Base-by-base conservation (phyloP, 768 basidiomycete species). In the Pulveroboletus sp. region DNA sequence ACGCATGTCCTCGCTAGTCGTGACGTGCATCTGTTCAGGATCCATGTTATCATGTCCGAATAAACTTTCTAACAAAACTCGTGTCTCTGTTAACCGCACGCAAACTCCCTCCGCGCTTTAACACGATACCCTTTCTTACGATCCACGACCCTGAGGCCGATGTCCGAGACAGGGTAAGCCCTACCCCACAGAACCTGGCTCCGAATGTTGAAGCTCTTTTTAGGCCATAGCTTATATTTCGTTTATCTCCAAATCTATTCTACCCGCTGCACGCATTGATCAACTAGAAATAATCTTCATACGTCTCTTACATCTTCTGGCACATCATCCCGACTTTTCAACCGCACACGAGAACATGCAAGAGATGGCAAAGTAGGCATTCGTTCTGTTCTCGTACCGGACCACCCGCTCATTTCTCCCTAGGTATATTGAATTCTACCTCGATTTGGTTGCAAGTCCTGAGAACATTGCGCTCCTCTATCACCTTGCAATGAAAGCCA, bases 311-410 rank as follows among this genome's bases (percentile, higher is more conserved):
- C 89, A 94, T 61, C 68, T 94, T 1, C 75, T 98, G 5, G 91
- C 94, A 0, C 94, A 97, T 62, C 97, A 99, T 64, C 95, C 95
- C 5, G 97, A 99, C 67, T 94, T 93, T 59, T 77, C 75, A 17
- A 76, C 73, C 37, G 74, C 76, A 3, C 76, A 80, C 32, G 87
- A 89, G 29, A 84, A 84, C 35, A 65, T 94, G 32, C 73, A 80
- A 29, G 85, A 89, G 58, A 85, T 93, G 58, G 83, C 87, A 20
- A 90, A 86, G 93, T 97, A 56, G 39, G 85, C 62, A 8, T 21
- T 17, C 6, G 24, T 33, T 21, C 40, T 6, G 35, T 20, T 25
- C 40, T 3, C 1, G 27, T 39, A 13, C 4, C 8, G 21, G 14
- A 29, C 5, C 7, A 8, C 19, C 17, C 6, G 3, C n/a, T 43